phyloP scores from a whole-genome alignment of 805 yeast genomes.

The Metschnikowia bowlesiae region DNA sequence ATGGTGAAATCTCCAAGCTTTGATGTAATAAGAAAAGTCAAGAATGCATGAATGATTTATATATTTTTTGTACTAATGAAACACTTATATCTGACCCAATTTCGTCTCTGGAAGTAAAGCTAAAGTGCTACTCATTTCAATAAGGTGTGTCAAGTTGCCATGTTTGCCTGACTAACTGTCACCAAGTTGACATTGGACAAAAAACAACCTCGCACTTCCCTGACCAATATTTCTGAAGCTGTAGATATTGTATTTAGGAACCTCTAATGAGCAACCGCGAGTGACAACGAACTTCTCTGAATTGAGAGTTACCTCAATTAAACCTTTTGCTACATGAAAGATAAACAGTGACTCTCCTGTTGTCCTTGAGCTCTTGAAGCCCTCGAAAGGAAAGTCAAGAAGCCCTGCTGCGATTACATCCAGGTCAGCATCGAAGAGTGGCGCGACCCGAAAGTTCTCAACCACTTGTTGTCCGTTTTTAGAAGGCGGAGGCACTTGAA shows the following conservation, averaged over 20 bases:
- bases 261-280: constrained; percentile 73
- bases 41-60: background rate
- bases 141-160: too few relatives aligned
- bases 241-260: constrained; percentile 75
- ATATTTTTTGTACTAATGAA: background rate
- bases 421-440: constrained; percentile 58
- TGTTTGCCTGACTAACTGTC: background rate
- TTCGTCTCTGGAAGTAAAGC: background rate
- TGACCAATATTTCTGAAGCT: constrained; percentile 61
- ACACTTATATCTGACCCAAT: background rate
- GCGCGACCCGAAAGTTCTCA: constrained; percentile 56
- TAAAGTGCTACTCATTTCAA: background rate
- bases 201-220: constrained; percentile 59
- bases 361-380: constrained; percentile 54
- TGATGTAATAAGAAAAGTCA: background rate
- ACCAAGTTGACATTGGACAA: constrained; percentile 56
- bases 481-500: constrained; percentile 30
- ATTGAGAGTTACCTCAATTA: constrained; percentile 61
- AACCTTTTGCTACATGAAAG: constrained; percentile 71
- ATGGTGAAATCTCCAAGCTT: constrained; percentile 24
- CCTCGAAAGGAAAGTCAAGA: constrained; percentile 58
- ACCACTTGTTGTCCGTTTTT: constrained; percentile 29
- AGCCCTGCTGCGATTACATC: constrained; percentile 72
- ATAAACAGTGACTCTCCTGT: constrained; percentile 67
- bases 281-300: constrained; percentile 56